Evolutionary conservation across 176 grass and related monocot genomes (phyloP).

Genomic region (Aegilops sharonensis): DNA sequence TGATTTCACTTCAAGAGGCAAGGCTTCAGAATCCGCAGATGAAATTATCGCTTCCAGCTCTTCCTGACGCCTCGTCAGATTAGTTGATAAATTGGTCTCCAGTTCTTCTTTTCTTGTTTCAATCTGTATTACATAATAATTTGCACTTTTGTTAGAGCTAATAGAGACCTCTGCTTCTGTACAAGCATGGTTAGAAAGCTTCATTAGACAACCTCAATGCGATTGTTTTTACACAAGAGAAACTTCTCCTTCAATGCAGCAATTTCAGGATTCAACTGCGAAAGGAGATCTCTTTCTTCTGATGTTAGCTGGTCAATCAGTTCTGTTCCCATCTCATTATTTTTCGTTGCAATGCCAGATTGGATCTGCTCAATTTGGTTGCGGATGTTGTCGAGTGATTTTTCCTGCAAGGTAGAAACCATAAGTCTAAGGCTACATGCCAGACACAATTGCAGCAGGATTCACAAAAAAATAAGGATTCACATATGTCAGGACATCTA

Average conservation of each 20-base stretch:
- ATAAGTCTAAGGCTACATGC: constrained; percentile 8
- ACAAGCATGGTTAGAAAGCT: constrained; percentile 4
- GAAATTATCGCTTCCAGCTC: constrained; percentile 87
- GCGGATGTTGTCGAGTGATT: constrained; percentile 72
- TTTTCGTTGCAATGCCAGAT: constrained; percentile 86
- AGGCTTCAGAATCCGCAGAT: constrained; percentile 64
- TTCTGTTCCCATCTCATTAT: constrained; percentile 91
- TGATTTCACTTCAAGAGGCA: constrained; percentile 51
- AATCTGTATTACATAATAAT: constrained; percentile 40
- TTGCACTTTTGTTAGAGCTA: not conserved
- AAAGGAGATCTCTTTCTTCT: constrained; percentile 79
- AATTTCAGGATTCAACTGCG: constrained; percentile 91
- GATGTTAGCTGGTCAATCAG: constrained; percentile 88
- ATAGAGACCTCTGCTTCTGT: not conserved
- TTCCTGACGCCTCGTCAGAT: constrained; percentile 80
- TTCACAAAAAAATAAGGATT: not conserved
- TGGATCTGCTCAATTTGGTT: constrained; percentile 93
- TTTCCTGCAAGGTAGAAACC: constrained; percentile 60
- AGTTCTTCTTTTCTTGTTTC: constrained; percentile 94
- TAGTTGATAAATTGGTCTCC: constrained; percentile 87
- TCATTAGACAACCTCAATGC: constrained; percentile 67
- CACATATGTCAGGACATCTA: not conserved
- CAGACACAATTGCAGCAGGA: not conserved
- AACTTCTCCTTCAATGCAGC: constrained; percentile 79
- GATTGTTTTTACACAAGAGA: constrained; percentile 75